These are phyloP conservation scores for Haematococcus sp. DNA, from an alignment of 139 green algal genomes.

Conservation along the genomic window DNA sequence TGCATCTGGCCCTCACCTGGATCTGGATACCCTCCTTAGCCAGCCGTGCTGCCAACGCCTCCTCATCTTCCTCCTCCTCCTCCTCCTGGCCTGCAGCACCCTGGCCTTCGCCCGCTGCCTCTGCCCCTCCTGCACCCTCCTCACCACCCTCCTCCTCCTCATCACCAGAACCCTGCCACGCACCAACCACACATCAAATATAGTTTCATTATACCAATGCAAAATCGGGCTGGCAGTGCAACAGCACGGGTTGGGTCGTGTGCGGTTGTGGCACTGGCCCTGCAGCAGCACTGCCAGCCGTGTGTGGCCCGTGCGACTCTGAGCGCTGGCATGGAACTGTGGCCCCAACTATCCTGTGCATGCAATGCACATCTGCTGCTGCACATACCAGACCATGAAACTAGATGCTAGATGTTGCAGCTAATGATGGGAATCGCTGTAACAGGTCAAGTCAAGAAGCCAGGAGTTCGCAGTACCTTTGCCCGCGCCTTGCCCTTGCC, in stretches of 20 bases:
- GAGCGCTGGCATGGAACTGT: neutral
- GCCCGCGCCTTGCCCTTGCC: conserved; percentile 19
- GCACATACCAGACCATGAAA: neutral
- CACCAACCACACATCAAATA: neutral
- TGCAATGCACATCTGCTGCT: neutral
- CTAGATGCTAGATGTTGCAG: conserved; percentile 7
- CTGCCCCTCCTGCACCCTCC: neutral
- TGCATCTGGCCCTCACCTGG: conserved; percentile 21
- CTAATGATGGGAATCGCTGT: conserved; percentile 28
- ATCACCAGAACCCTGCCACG: neutral
- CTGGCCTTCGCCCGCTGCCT: neutral
- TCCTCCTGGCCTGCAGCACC: conserved; percentile 20
- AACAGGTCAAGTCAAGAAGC: too few relatives aligned
- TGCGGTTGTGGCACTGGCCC: too few relatives aligned
- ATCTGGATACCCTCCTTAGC: conserved; percentile 26
- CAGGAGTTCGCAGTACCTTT: conserved; percentile 19
- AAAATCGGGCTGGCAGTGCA: neutral
- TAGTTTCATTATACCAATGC: too few relatives aligned
- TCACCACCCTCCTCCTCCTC: neutral
- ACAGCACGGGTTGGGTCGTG: too few relatives aligned
- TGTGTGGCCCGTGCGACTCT: too few relatives aligned
- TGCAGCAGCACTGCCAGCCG: too few relatives aligned
- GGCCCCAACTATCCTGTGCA: neutral
- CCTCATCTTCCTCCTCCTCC: conserved; percentile 50
- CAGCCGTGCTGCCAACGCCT: conserved; percentile 31